These are phyloP conservation scores for Sugiyamaella castrensis DNA, from an alignment of 1,139 yeast genomes.

Conservation along the genomic window DNA sequence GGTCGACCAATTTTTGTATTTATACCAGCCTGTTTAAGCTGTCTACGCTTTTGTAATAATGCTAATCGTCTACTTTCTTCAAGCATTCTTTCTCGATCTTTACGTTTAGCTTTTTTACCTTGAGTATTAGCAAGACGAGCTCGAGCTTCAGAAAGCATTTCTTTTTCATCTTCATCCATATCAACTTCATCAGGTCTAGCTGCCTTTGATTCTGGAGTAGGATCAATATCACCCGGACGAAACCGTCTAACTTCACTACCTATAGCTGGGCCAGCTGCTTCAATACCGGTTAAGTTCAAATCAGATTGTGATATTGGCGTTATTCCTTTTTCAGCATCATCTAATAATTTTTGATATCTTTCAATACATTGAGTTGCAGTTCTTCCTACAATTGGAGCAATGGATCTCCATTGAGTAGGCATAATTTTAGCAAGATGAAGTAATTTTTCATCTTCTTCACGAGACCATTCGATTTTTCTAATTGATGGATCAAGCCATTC, in stretches of 20 bases:
- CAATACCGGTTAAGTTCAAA: constrained; percentile 50
- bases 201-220: constrained; percentile 76
- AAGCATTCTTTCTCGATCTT: constrained; percentile 78
- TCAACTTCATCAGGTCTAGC: constrained; percentile 79
- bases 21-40: constrained; percentile 81
- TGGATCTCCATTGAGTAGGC: constrained; percentile 95
- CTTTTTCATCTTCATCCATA: constrained; percentile 83
- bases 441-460: constrained; percentile 73
- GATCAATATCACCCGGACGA: constrained; percentile 56
- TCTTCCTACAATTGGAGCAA: constrained; percentile 74
- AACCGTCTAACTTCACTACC: constrained; percentile 32
- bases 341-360: constrained; percentile 74
- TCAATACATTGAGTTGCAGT: constrained; percentile 90
- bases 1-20: constrained; percentile 55
- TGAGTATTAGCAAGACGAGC: constrained; percentile 90
- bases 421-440: constrained; percentile 62
- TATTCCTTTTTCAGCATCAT: constrained; percentile 45
- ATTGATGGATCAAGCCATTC: constrained; percentile 83
- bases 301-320: constrained; percentile 20
- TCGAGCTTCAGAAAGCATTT: constrained; percentile 90
- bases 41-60: constrained; percentile 75
- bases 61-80: constrained; percentile 76
- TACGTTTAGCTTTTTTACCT: constrained; percentile 92
- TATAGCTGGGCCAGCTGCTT: constrained; percentile 45
- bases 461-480: constrained; percentile 63